phyloP scores from a whole-genome alignment of 768 basidiomycete genomes.

The Podaxis rugospora region DNA sequence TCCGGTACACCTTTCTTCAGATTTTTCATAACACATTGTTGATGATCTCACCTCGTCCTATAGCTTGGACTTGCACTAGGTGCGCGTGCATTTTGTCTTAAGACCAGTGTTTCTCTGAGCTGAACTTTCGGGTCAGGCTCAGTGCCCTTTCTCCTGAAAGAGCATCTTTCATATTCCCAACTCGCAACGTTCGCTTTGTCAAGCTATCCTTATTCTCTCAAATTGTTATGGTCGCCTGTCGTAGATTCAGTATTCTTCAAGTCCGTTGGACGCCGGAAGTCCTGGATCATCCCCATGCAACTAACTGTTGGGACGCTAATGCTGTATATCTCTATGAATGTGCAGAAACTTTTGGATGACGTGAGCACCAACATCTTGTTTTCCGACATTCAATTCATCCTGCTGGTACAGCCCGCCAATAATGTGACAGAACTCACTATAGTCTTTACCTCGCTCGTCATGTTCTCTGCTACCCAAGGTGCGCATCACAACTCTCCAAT shows the following conservation, averaged over 20 bases:
- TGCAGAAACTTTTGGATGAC: slow-evolving; percentile 72
- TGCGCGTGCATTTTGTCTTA: slow-evolving; percentile 23
- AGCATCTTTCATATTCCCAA: slow-evolving; percentile 96
- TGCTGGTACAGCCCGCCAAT: slow-evolving; percentile 62
- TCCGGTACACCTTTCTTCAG: slow-evolving; percentile 53
- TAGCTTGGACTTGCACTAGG: slow-evolving; percentile 88
- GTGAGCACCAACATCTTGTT: slow-evolving; percentile 35
- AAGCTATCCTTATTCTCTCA: slow-evolving; percentile 94
- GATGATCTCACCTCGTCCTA: neutral
- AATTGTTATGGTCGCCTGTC: slow-evolving; percentile 95
- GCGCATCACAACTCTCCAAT: slow-evolving; percentile 14
- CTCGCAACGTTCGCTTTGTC: slow-evolving; percentile 91
- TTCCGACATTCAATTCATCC: slow-evolving; percentile 11
- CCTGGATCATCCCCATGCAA: slow-evolving; percentile 99
- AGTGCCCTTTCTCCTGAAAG: slow-evolving; percentile 91
- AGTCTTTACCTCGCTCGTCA: slow-evolving; percentile 85
- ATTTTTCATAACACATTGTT: slow-evolving; percentile 9
- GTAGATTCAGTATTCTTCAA: slow-evolving; percentile 87
- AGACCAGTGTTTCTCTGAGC: slow-evolving; percentile 5
- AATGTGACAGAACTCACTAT: slow-evolving; percentile 75
- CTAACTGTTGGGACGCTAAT: slow-evolving; percentile 80
- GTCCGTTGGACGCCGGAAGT: slow-evolving; percentile 89
- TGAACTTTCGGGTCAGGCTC: slow-evolving; percentile 54
- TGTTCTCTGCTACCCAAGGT: slow-evolving; percentile 98
- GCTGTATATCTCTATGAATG: slow-evolving; percentile 72